These are phyloP conservation scores for Fagopyrum tataricum DNA, from an alignment of 148 eudicot species.

Conservation along the genomic window DNA sequence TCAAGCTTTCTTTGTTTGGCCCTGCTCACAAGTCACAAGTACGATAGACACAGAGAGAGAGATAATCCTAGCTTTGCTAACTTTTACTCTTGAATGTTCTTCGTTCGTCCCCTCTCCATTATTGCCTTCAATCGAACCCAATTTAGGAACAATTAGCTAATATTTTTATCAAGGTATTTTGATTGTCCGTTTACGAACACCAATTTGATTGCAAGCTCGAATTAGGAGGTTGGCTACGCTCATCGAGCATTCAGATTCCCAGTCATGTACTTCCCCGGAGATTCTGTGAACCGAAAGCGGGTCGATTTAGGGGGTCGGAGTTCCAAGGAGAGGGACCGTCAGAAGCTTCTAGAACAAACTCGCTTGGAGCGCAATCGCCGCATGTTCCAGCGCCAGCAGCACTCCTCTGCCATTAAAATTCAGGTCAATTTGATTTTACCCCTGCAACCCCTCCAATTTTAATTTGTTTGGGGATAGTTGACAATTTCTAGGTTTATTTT, in stretches of 20 bases:
- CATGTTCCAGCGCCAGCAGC: conserved; percentile 49
- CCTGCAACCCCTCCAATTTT: not conserved
- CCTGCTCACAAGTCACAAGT: not conserved
- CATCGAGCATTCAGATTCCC: not conserved
- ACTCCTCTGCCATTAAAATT: conserved; percentile 70
- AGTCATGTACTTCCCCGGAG: conserved; percentile 81
- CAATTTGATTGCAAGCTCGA: not conserved
- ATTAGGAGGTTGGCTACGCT: not conserved
- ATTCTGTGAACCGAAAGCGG: conserved; percentile 70
- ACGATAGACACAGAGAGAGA: not conserved
- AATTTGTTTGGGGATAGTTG: not conserved
- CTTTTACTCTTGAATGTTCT: not conserved
- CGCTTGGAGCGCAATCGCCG: conserved; percentile 73
- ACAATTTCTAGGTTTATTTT: not conserved
- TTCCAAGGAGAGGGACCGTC: conserved; percentile 82
- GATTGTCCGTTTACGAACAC: not conserved
- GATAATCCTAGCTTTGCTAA: not conserved
- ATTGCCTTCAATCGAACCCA: not conserved
- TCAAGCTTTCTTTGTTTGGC: not conserved
- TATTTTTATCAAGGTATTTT: not conserved
- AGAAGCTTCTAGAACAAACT: conserved; percentile 87
- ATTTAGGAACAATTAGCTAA: not conserved
- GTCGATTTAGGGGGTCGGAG: conserved; percentile 98
- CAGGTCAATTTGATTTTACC: conserved; percentile 41
- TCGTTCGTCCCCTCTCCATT: not conserved